phyloP scores from a whole-genome alignment of 2,329 filamentous ascomycete species.

The Beauveria varroae region DNA sequence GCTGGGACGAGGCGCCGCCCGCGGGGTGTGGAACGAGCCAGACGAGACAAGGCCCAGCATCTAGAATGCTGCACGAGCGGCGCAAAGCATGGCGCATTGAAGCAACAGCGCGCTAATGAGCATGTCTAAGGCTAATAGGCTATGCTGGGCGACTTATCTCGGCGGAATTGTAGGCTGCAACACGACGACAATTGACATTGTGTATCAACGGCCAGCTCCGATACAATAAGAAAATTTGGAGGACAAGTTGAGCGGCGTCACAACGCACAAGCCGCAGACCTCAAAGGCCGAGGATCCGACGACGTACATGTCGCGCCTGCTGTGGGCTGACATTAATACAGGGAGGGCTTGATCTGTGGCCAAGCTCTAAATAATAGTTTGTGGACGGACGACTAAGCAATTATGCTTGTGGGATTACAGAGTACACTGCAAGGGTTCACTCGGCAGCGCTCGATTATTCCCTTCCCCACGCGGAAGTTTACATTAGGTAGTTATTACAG shows the following conservation, averaged over 20 bases:
- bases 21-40: neutral
- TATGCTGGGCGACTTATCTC: neutral
- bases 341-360: neutral
- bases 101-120: conserved; percentile 1
- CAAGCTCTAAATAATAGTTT: no score
- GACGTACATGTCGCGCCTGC: neutral
- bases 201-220: neutral
- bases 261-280: neutral
- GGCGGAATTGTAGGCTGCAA: neutral
- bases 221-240: neutral
- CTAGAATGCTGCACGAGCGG: neutral
- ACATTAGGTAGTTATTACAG: neutral
- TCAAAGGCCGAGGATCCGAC: neutral
- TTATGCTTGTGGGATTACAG: neutral
- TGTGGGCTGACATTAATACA: neutral
- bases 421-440: neutral
- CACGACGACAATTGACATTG: neutral
- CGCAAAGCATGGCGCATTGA: neutral
- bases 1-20: neutral
- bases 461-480: neutral
- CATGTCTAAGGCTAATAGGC: neutral
- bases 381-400: neutral
- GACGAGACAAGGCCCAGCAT: neutral
- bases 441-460: neutral
- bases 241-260: neutral